A percentile compares a stretch with the other conserved stretches of the same genome.
Evolutionary conservation across 192 early-diverging fungal species (phyloP).

Genomic region (Backusella tarrabulga): DNA sequence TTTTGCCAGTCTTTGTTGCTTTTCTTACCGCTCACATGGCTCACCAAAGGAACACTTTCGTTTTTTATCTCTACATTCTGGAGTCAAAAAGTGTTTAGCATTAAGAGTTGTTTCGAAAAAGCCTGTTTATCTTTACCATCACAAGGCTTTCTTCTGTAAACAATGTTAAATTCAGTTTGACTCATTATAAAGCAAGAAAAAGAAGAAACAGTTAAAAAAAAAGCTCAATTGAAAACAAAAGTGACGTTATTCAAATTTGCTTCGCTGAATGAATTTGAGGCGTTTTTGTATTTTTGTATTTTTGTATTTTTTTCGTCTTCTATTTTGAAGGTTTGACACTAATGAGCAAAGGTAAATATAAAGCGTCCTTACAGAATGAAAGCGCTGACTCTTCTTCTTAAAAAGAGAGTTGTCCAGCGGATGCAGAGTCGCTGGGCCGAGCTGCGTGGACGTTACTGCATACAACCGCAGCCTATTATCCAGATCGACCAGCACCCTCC

Average conservation of each 20-base stretch:
- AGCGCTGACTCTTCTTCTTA: neutral
- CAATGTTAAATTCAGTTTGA: neutral
- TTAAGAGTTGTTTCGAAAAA: neutral
- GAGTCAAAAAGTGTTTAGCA: neutral
- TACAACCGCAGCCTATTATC: slow-evolving; percentile 97
- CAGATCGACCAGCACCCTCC: slow-evolving; percentile 63
- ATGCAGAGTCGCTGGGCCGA: slow-evolving; percentile 76
- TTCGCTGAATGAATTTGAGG: too few relatives aligned
- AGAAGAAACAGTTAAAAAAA: neutral
- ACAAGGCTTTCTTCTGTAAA: slow-evolving; percentile 11
- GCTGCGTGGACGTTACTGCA: slow-evolving; percentile 98
- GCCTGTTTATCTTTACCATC: neutral
- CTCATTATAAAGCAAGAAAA: neutral
- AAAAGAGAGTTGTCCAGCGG: slow-evolving; percentile 71
- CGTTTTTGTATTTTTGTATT: too few relatives aligned
- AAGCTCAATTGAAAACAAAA: too few relatives aligned
- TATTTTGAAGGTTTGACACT: too few relatives aligned
- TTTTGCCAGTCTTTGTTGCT: neutral
- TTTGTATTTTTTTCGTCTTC: too few relatives aligned
- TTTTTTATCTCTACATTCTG: slow-evolving; percentile 23
- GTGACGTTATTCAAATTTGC: neutral
- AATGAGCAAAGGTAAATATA: neutral
- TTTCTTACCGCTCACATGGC: slow-evolving; percentile 19
- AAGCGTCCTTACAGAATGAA: neutral
- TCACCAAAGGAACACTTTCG: slow-evolving; percentile 8